phyloP scores from a whole-genome alignment of 805 yeast species.

The Saccharomycodes ludwigii region DNA sequence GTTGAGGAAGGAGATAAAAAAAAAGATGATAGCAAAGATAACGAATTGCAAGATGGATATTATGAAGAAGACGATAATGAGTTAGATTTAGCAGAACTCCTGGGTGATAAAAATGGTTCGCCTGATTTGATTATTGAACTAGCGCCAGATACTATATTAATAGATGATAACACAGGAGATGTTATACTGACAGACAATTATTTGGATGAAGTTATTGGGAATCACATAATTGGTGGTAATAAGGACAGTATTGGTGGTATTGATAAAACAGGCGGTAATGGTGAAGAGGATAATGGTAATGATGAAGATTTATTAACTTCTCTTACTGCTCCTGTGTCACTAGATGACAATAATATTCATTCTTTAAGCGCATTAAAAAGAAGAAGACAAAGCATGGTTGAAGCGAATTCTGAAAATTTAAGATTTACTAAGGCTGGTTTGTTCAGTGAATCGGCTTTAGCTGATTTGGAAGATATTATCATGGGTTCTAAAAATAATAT shows the following conservation, averaged over 20 bases:
- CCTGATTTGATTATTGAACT: too few species aligned
- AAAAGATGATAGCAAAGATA: constrained; percentile 2
- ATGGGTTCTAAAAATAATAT: constrained; percentile 7
- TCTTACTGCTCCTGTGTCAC: constrained; percentile 22
- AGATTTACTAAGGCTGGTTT: constrained; percentile 66
- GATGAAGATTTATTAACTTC: constrained; percentile 24
- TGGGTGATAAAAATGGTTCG: too few species aligned
- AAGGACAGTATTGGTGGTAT: not conserved
- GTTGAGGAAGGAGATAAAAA: constrained; percentile 10
- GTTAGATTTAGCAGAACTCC: too few species aligned
- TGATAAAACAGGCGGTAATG: not conserved
- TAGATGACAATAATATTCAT: constrained; percentile 10
- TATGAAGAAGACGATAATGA: constrained; percentile 1
- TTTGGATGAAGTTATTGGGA: constrained; percentile 20
- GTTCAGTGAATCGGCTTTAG: constrained; percentile 62
- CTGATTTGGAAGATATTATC: constrained; percentile 55
- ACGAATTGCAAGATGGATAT: constrained; percentile 3
- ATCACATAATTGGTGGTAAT: constrained; percentile 9
- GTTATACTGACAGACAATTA: constrained; percentile 5
- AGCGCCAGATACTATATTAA: too few species aligned
- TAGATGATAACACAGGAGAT: not conserved
- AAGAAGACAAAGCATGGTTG: constrained; percentile 57
- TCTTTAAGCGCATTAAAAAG: constrained; percentile 16
- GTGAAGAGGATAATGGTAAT: constrained; percentile 6
- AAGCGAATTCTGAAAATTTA: constrained; percentile 66